Conservation (phyloP, 192 early-diverging fungal species). For the Spizellomyces sp. region DNA sequence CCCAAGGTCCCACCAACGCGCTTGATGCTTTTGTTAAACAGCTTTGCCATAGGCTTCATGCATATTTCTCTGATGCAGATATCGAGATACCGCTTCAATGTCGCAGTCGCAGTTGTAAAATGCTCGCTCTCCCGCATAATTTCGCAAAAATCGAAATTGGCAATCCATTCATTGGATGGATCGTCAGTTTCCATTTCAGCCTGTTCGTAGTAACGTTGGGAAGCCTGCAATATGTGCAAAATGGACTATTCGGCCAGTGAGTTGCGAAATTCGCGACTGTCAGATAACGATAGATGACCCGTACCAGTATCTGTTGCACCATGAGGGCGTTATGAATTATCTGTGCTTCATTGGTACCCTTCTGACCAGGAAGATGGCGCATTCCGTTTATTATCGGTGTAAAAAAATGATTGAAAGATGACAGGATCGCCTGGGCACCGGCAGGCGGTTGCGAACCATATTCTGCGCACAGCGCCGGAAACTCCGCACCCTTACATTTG, state of each 20-base stretch:
- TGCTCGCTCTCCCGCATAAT: slow-evolving; percentile 12
- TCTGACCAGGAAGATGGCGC: no score
- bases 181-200: slow-evolving; percentile 18
- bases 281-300: neutral
- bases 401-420: no score
- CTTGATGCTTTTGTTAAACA: slow-evolving; percentile 23
- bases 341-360: no score
- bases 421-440: no score
- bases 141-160: slow-evolving; percentile 18
- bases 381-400: no score
- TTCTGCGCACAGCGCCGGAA: no score
- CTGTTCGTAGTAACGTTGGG: neutral
- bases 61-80: slow-evolving; percentile 25
- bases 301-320: slow-evolving; percentile 17
- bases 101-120: neutral
- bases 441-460: no score
- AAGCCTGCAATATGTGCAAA: neutral
- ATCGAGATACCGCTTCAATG: slow-evolving; percentile 22
- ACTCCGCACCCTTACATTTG: no score
- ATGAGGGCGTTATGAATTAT: slow-evolving; percentile 8
- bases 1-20: neutral
- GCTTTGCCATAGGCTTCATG: slow-evolving; percentile 30
- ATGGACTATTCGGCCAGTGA: neutral
- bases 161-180: slow-evolving; percentile 25
- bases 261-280: neutral